Conservation (phyloP, 2,329 filamentous ascomycete species). For the Microascus cirrosus region DNA sequence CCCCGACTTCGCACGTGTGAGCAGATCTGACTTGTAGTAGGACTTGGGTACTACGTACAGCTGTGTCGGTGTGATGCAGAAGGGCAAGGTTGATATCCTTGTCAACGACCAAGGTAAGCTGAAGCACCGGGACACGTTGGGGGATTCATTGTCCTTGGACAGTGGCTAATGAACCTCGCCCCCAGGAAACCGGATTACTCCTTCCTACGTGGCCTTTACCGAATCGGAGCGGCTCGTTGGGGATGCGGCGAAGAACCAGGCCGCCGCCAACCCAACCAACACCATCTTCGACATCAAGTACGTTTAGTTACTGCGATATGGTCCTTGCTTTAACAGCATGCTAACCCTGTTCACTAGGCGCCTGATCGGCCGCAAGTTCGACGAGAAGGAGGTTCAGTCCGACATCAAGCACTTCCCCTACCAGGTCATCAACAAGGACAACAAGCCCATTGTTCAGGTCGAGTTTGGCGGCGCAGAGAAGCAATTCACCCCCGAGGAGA, state of each 20-base stretch:
- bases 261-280: slow-evolving; percentile 63
- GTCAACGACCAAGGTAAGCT: slow-evolving; percentile 66
- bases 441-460: slow-evolving; percentile 78
- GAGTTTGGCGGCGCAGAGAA: slow-evolving; percentile 53
- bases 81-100: slow-evolving; percentile 89
- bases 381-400: slow-evolving; percentile 76
- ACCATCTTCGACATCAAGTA: slow-evolving; percentile 80
- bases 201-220: slow-evolving; percentile 92
- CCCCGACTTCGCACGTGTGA: background rate
- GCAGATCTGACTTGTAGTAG: slow-evolving; percentile 20
- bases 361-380: slow-evolving; percentile 74
- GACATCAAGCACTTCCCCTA: slow-evolving; percentile 99
- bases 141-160: background rate
- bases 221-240: slow-evolving; percentile 94
- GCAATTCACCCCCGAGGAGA: slow-evolving; percentile 69
- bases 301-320: slow-evolving; percentile 23
- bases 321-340: background rate
- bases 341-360: slow-evolving; percentile 40
- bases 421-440: slow-evolving; percentile 81
- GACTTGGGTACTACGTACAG: slow-evolving; percentile 82
- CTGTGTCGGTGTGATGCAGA: slow-evolving; percentile 92
- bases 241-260: slow-evolving; percentile 96
- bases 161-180: background rate
- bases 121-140: slow-evolving; percentile 5
- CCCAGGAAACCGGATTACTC: slow-evolving; percentile 87